Base-by-base conservation (phyloP, 1,284 basidiomycete species). In the Meira nashicola region DNA sequence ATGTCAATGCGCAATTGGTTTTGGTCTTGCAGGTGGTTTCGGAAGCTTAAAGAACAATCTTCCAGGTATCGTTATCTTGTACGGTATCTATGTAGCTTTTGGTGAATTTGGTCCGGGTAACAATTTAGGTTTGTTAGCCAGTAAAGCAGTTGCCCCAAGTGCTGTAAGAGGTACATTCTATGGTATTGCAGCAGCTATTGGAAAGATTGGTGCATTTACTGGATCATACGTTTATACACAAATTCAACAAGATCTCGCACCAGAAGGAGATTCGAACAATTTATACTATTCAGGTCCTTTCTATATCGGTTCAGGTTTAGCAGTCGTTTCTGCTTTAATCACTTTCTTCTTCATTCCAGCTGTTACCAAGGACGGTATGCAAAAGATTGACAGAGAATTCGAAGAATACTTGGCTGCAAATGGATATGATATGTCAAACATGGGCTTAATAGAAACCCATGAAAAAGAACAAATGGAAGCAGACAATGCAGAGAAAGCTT, bases 11-110 rank as follows among this genome's bases (percentile, higher is more conserved):
- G 60, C 68, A 25, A 47, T 82, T 14, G 90, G 84, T 19, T 94
- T 92, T 48, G 64, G 64, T 43, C 59, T 77, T 57, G 60, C 68
- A 5, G 78, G 75, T 39, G 64, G 63, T 0, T 76, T 73, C 47
- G 53, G 54, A 12, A 17, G 59, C 28, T 68, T 79, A 10, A 54
- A 63, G 1, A 38, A 67, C 37, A 48, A 62, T 21, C 53, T 67
- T 63, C 89, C 89, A 41, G 69, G 60, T 0, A 69, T 79, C 17
- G 67, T 77, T 80, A 84, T 92, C 46, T 81, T 95, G 9, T 95
- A 94, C 71, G 92, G 92, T 9, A 85, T 95, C 56, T 97, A 95
- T 84, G 77, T 94, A 58, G 86, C 84, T 66, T 88, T 90, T 63
- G 91, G 90, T 51, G 90, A 91, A 79, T 79, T 90, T 52, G 94